These are phyloP conservation scores for Calonectria montana DNA, from an alignment of 2,329 filamentous ascomycete genomes.

Conservation along the genomic window DNA sequence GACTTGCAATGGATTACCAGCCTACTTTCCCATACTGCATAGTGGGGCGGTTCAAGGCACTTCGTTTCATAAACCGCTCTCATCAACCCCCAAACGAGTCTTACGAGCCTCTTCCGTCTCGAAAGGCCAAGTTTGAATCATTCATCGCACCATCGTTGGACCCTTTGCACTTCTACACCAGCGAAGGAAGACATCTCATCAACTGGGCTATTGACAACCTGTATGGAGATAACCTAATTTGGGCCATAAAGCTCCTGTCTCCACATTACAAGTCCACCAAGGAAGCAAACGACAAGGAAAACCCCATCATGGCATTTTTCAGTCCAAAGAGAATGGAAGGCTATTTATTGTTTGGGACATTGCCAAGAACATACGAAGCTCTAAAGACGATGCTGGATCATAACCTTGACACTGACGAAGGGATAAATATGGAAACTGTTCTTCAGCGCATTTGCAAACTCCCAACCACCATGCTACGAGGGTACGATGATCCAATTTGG, in stretches of 20 bases:
- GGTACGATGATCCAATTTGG: neutral
- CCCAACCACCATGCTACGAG: too few relatives aligned
- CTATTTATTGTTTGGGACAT: slow-evolving; percentile 9
- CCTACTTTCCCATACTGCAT: too few relatives aligned
- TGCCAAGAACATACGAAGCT: neutral
- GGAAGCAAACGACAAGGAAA: neutral
- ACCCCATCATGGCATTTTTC: neutral
- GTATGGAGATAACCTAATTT: neutral
- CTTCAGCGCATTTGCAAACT: neutral
- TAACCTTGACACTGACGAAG: neutral
- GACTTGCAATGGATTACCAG: neutral
- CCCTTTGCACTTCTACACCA: neutral
- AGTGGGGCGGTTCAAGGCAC: neutral
- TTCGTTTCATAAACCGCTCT: neutral
- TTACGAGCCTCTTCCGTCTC: neutral
- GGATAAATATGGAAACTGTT: neutral
- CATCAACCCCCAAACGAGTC: neutral
- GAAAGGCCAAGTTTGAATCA: neutral
- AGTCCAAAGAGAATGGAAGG: neutral
- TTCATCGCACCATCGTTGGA: neutral
- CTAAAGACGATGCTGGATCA: neutral
- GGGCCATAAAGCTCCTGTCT: neutral
- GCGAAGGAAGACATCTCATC: neutral
- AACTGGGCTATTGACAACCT: slow-evolving; percentile 23
- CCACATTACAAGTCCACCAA: neutral